Evolutionary conservation across 2,329 filamentous ascomycete species (phyloP).

Genomic region (Coniochaeta ligniaria): DNA sequence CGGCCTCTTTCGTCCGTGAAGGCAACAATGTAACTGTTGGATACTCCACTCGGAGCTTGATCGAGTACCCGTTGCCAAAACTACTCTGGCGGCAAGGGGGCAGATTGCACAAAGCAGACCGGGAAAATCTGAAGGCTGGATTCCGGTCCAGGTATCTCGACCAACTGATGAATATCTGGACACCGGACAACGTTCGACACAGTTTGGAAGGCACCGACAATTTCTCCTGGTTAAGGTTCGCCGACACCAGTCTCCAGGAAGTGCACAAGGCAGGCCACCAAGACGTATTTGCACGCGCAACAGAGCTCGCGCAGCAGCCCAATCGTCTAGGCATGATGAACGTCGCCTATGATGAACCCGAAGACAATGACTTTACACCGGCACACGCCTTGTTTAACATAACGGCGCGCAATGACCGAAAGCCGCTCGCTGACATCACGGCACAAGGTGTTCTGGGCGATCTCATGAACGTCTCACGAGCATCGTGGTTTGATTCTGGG

Average conservation of each 20-base stretch:
- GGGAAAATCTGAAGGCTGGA: slow-evolving; percentile 67
- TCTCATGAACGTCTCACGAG: slow-evolving; percentile 71
- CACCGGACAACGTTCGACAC: slow-evolving; percentile 65
- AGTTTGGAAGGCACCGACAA: slow-evolving; percentile 54
- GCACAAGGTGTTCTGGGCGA: slow-evolving; percentile 64
- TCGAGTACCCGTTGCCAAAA: slow-evolving; percentile 77
- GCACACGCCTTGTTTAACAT: slow-evolving; percentile 79
- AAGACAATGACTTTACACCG: slow-evolving; percentile 57
- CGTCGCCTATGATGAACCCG: slow-evolving; percentile 62
- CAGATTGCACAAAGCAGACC: slow-evolving; percentile 65
- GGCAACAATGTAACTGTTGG: slow-evolving; percentile 70
- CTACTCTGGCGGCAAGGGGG: slow-evolving; percentile 78
- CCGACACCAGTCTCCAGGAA: slow-evolving; percentile 68
- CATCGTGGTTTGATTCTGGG: slow-evolving; percentile 60
- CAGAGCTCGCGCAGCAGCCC: slow-evolving; percentile 42
- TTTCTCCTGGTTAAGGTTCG: slow-evolving; percentile 89
- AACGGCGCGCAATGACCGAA: slow-evolving; percentile 58
- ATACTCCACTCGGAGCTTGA: slow-evolving; percentile 81
- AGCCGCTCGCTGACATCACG: slow-evolving; percentile 62
- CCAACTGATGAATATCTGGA: slow-evolving; percentile 87
- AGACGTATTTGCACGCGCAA: slow-evolving; percentile 67
- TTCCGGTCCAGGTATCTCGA: slow-evolving; percentile 72
- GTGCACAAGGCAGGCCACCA: slow-evolving; percentile 61
- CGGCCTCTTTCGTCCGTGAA: slow-evolving; percentile 88
- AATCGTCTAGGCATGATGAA: slow-evolving; percentile 60